phyloP scores from a whole-genome alignment of 208 protist species.

The Crithidia thermophila region DNA sequence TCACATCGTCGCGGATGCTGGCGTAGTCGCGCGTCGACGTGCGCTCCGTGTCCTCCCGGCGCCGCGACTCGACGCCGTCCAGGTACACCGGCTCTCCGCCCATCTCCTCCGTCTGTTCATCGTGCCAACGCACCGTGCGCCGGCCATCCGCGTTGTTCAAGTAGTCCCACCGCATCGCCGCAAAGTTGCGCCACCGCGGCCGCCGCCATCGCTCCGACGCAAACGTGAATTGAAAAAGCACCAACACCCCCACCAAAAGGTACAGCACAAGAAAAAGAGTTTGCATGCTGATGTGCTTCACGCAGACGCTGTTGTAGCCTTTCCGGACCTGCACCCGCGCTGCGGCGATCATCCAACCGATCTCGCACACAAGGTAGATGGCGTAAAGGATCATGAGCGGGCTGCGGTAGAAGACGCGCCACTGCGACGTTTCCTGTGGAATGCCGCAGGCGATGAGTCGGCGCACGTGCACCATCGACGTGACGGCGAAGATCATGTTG shows the following conservation, averaged over 20 bases:
- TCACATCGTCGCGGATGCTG: conserved; percentile 27
- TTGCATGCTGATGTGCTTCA: conserved; percentile 49
- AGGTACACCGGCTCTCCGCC: conserved; percentile 16
- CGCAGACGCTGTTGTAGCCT: conserved; percentile 32
- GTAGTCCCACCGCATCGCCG: conserved; percentile 32
- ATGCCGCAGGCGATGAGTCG: conserved; percentile 59
- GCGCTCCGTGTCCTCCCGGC: conserved; percentile 12
- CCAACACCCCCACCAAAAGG: conserved; percentile 30
- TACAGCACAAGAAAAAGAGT: conserved; percentile 48
- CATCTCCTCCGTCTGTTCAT: not conserved
- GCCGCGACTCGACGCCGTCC: not conserved
- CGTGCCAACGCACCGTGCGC: conserved; percentile 7
- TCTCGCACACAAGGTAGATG: conserved; percentile 58
- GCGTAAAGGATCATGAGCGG: conserved; percentile 45
- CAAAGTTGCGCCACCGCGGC: conserved; percentile 59
- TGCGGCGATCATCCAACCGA: conserved; percentile 59
- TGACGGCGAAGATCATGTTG: conserved; percentile 69
- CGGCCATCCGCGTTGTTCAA: conserved; percentile 4
- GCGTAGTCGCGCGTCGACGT: conserved; percentile 25
- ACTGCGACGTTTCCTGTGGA: conserved; percentile 22
- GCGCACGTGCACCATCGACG: conserved; percentile 49
- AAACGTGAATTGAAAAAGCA: conserved; percentile 58
- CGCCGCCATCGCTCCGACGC: conserved; percentile 53
- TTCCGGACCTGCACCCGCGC: conserved; percentile 3
- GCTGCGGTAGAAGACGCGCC: conserved; percentile 44